A percentile compares a stretch with the other conserved stretches of the same genome.
Conservation (phyloP, 805 yeast species). For the Cyberlindnera amylophila region DNA sequence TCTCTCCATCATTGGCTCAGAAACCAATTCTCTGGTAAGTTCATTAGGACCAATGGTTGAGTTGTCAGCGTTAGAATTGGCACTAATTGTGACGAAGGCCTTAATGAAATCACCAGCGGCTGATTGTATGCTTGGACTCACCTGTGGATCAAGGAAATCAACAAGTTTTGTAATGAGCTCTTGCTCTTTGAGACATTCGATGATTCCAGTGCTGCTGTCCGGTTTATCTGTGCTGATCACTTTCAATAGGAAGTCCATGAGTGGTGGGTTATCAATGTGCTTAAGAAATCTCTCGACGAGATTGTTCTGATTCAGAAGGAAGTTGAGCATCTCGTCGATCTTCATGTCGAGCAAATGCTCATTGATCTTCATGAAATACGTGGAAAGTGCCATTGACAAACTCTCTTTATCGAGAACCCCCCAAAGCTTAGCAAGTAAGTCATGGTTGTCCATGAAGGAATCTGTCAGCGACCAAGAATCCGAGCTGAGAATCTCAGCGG, state of each 20-base stretch:
- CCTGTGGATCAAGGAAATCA: constrained; percentile 63
- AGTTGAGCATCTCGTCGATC: constrained; percentile 70
- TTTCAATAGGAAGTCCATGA: constrained; percentile 88
- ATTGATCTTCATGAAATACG: constrained; percentile 86
- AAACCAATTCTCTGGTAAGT: constrained; percentile 84
- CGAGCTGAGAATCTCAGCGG: constrained; percentile 85
- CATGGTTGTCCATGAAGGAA: constrained; percentile 73
- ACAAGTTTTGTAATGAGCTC: constrained; percentile 69
- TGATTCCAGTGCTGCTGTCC: constrained; percentile 82
- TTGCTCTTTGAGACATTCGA: constrained; percentile 71
- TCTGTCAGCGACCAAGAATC: constrained; percentile 95
- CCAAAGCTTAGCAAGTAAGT: constrained; percentile 73
- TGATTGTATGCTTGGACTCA: constrained; percentile 71
- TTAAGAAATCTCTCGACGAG: constrained; percentile 77
- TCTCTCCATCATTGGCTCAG: constrained; percentile 60
- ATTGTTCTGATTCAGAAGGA: constrained; percentile 61
- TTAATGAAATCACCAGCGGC: constrained; percentile 95
- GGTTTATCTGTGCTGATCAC: constrained; percentile 92
- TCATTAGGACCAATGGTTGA: constrained; percentile 96
- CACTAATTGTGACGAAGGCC: constrained; percentile 90
- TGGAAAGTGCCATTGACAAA: constrained; percentile 73
- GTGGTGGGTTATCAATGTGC: constrained; percentile 88
- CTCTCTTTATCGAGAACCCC: constrained; percentile 61
- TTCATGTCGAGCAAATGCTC: constrained; percentile 88
- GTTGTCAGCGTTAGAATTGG: constrained; percentile 83